These are phyloP conservation scores for Phyllostachys edulis DNA, from an alignment of 176 grass and related monocot species.

Conservation along the genomic window DNA sequence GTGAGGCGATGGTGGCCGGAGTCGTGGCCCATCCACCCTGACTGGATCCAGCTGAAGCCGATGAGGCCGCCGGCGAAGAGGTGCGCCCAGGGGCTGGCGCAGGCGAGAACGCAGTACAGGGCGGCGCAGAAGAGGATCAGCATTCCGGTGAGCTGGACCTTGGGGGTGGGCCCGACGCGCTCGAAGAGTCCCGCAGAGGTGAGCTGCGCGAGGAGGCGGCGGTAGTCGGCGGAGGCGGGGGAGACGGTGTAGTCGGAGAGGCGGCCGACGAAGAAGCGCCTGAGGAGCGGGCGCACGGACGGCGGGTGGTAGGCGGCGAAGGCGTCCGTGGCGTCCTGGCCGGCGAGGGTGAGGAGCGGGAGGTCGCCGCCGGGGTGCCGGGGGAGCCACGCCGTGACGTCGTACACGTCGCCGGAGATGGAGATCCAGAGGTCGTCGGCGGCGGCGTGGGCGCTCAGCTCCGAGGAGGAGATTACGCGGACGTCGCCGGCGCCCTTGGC, in stretches of 20 bases:
- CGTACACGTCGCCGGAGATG: conserved; percentile 84
- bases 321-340: conserved; percentile 75
- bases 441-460: conserved; percentile 52
- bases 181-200: conserved; percentile 73
- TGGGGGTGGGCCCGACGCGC: conserved; percentile 38
- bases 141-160: conserved; percentile 33
- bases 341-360: conserved; percentile 70
- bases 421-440: conserved; percentile 77
- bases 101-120: conserved; percentile 39
- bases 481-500: background rate
- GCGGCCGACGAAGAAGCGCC: conserved; percentile 58
- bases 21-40: conserved; percentile 88
- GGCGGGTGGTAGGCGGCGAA: conserved; percentile 84
- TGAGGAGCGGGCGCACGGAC: conserved; percentile 54
- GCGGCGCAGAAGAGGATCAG: conserved; percentile 38
- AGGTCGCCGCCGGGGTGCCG: conserved; percentile 73
- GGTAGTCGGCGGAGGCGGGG: conserved; percentile 62
- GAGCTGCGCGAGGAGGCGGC: conserved; percentile 64
- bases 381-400: conserved; percentile 62
- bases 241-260: conserved; percentile 69
- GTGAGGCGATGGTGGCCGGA: conserved; percentile 79
- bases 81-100: conserved; percentile 36
- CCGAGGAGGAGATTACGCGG: conserved; percentile 56
- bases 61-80: conserved; percentile 53
- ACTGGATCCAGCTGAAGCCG: conserved; percentile 78